Conservation (phyloP, 805 yeast genomes). For the Candida alai region DNA sequence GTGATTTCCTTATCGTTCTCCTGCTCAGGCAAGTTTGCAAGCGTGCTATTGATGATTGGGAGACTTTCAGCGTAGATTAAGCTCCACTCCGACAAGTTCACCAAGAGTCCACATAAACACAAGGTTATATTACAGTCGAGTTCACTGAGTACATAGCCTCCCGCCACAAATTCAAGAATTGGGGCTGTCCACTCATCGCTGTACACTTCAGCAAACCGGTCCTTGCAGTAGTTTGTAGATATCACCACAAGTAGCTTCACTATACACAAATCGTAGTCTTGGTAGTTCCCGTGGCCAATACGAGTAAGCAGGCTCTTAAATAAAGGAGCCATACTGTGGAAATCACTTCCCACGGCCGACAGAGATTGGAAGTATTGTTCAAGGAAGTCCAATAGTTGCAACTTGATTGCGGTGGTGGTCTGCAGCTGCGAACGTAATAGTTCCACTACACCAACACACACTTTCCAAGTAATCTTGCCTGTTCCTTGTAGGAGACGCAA, state of each 20-base stretch:
- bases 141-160: not conserved
- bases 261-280: slow-evolving; percentile 6
- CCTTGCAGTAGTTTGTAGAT: slow-evolving; percentile 10
- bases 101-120: slow-evolving; percentile 8
- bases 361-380: slow-evolving; percentile 2
- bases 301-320: not conserved
- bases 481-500: slow-evolving; percentile 1
- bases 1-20: slow-evolving; percentile 7
- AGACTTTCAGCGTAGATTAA: not conserved
- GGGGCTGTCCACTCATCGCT: not conserved
- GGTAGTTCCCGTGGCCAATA: not conserved
- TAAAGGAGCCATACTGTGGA: not conserved
- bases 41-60: not conserved
- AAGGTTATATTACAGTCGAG: slow-evolving; percentile 1
- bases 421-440: not conserved
- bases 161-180: not conserved
- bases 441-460: not conserved
- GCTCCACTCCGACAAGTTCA: slow-evolving; percentile 10
- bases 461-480: not conserved
- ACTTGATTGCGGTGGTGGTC: not conserved
- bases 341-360: not conserved
- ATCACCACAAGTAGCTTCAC: slow-evolving; percentile 12
- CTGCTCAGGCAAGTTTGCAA: not conserved
- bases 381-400: not conserved
- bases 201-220: not conserved